Percentiles rank a stretch among this genome's conserved stretches.
Evolutionary conservation across 257 asterid species (phyloP).

Genomic region (Agastache rugosa): DNA sequence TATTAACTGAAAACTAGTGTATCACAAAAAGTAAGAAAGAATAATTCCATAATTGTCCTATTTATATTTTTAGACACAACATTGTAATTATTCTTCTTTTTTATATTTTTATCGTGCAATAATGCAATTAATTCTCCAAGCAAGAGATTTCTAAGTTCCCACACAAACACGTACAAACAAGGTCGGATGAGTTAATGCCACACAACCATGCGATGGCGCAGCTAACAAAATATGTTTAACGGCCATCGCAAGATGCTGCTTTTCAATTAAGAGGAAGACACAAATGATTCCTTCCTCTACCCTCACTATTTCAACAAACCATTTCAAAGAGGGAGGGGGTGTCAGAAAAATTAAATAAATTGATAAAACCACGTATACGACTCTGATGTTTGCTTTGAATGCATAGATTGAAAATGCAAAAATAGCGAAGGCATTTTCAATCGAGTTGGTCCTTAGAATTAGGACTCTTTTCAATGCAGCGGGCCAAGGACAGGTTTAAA

Average conservation of each 20-base stretch:
- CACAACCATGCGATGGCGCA: slow-evolving; percentile 7
- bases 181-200: neutral
- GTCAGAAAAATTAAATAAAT: neutral
- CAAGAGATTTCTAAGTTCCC: neutral
- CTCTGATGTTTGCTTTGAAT: neutral
- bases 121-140: slow-evolving; percentile 18
- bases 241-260: slow-evolving; percentile 22
- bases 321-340: neutral
- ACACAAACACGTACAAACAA: neutral
- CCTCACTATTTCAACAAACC: slow-evolving; percentile 24
- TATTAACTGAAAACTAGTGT: neutral
- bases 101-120: neutral
- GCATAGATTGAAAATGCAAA: neutral
- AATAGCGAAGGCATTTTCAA: slow-evolving; percentile 12
- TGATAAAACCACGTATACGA: neutral
- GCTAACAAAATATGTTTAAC: neutral
- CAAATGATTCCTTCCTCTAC: slow-evolving; percentile 14
- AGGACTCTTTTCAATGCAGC: neutral
- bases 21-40: neutral
- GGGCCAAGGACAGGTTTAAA: neutral
- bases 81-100: neutral
- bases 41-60: neutral
- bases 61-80: neutral
- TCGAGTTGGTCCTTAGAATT: slow-evolving; percentile 2
- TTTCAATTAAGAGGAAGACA: slow-evolving; percentile 12